phyloP scores from a whole-genome alignment of 345 rosid species.

The Euphorbia peplus region DNA sequence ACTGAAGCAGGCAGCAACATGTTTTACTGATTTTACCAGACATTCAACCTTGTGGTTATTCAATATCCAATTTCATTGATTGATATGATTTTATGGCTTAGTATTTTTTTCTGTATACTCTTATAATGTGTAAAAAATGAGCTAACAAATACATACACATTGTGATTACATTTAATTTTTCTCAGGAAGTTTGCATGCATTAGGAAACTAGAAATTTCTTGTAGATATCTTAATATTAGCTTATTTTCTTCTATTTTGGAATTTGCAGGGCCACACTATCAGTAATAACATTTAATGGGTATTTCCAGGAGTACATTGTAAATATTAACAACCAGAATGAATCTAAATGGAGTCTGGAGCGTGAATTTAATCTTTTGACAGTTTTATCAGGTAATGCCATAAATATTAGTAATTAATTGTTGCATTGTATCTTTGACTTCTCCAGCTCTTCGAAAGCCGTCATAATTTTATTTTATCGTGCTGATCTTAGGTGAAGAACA shows the following conservation, averaged over 20 bases:
- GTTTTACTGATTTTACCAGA: background rate
- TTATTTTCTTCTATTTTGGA: conserved; percentile 8
- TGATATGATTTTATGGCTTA: background rate
- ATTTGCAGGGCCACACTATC: conserved; percentile 60
- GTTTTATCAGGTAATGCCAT: conserved; percentile 15
- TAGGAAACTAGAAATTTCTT: background rate
- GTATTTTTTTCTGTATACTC: background rate
- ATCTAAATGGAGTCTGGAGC: conserved; percentile 66
- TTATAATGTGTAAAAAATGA: background rate
- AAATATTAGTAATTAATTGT: conserved; percentile 12
- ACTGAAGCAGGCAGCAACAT: background rate
- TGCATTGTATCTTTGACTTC: background rate
- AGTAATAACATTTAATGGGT: conserved; percentile 62
- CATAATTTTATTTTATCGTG: background rate
- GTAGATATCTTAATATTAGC: background rate
- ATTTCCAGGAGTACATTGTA: conserved; percentile 66
- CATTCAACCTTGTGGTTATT: too few relatives aligned
- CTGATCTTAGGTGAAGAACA: conserved; percentile 26
- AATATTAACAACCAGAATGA: conserved; percentile 48
- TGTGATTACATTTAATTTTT: background rate
- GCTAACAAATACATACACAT: background rate
- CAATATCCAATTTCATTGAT: background rate
- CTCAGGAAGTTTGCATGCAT: background rate
- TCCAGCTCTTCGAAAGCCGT: background rate
- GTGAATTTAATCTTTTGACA: conserved; percentile 53